phyloP scores from a whole-genome alignment of 805 yeast species.

The Nakazawaea holstii region DNA sequence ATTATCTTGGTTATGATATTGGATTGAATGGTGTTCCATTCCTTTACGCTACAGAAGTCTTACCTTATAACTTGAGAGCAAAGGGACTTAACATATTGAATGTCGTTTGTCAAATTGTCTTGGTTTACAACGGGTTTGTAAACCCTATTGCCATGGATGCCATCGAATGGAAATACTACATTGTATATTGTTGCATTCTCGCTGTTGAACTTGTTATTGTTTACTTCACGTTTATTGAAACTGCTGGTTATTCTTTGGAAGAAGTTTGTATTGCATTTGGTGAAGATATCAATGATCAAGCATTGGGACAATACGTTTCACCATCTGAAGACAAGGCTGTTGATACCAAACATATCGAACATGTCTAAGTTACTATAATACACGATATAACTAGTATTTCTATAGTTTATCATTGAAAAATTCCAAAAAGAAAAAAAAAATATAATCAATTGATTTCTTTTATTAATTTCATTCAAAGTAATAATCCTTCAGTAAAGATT shows the following conservation, averaged over 20 bases:
- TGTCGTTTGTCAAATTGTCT: slow-evolving; percentile 13
- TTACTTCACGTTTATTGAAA: slow-evolving; percentile 30
- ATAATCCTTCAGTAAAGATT: slow-evolving; percentile 18
- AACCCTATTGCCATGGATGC: slow-evolving; percentile 32
- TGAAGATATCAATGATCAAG: slow-evolving; percentile 8
- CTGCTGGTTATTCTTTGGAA: slow-evolving; percentile 33
- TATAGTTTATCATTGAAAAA: slow-evolving; percentile 13
- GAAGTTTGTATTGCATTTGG: slow-evolving; percentile 25
- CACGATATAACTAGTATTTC: too few relatives aligned
- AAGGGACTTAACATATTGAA: slow-evolving; percentile 17
- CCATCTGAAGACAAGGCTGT: not conserved
- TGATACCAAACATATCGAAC: slow-evolving; percentile 1
- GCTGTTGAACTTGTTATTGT: slow-evolving; percentile 25
- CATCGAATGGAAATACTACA: slow-evolving; percentile 31
- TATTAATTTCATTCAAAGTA: slow-evolving; percentile 20
- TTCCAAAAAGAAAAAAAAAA: slow-evolving; percentile 13
- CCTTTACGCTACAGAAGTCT: slow-evolving; percentile 37
- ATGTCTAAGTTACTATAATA: not conserved
- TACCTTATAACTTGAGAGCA: slow-evolving; percentile 26
- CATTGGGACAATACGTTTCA: not conserved
- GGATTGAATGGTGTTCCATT: slow-evolving; percentile 41
- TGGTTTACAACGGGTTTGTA: slow-evolving; percentile 18
- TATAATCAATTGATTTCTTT: too few relatives aligned
- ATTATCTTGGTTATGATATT: slow-evolving; percentile 33
- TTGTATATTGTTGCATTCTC: slow-evolving; percentile 26